Evolutionary conservation across 2,329 filamentous ascomycete species (phyloP).

Genomic region (Colletotrichum destructivum): DNA sequence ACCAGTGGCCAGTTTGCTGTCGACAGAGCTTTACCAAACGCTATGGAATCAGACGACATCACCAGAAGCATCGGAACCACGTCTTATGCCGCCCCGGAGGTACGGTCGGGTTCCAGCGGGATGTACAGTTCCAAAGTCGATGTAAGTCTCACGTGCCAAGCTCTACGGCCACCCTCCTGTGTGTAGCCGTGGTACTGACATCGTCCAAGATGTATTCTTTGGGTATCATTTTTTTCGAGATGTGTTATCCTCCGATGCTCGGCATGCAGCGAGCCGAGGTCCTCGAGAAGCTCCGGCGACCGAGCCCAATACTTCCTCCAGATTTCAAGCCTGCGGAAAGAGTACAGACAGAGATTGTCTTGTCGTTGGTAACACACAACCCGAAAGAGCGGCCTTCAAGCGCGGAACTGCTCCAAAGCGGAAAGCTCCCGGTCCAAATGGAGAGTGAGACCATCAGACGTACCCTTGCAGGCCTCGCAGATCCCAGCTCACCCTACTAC

Average conservation of each 20-base stretch:
- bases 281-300: conserved; percentile 78
- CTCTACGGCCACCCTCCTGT: conserved; percentile 9
- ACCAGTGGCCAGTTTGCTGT: conserved; percentile 85
- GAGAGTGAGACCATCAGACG: conserved; percentile 92
- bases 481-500: conserved; percentile 89
- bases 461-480: conserved; percentile 84
- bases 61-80: conserved; percentile 83
- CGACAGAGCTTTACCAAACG: conserved; percentile 64
- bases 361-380: conserved; percentile 84
- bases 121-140: conserved; percentile 96
- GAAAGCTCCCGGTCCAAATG: conserved; percentile 90
- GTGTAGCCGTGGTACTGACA: conserved; percentile 38
- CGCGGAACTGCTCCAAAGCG: conserved; percentile 85
- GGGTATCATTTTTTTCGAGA: conserved; percentile 98
- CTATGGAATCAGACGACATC: conserved; percentile 72
- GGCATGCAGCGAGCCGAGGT: conserved; percentile 77
- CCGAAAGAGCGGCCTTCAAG: conserved; percentile 88
- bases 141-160: conserved; percentile 61
- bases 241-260: conserved; percentile 80
- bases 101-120: conserved; percentile 81
- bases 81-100: conserved; percentile 93
- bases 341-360: conserved; percentile 83
- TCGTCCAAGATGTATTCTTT: conserved; percentile 87
- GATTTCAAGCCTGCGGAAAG: conserved; percentile 81
- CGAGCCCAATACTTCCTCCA: conserved; percentile 77